Evolutionary conservation across 108 stramenopile genomes (phyloP).

Genomic region (Seminavis robusta): DNA sequence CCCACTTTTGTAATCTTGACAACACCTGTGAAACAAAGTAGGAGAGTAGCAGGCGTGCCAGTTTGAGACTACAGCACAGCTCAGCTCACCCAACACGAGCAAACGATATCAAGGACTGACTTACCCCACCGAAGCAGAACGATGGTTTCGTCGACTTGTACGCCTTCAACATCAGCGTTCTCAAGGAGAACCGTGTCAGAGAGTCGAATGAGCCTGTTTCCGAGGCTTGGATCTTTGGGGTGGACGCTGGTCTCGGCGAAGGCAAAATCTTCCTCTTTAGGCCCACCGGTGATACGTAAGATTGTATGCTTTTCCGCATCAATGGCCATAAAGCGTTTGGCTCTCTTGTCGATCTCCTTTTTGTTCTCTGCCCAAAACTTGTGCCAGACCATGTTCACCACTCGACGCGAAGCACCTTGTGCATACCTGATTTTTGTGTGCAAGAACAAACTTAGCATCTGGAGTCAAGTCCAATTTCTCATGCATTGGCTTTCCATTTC

Average conservation of each 20-base stretch:
- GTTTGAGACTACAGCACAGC: too few relatives aligned
- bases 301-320: constrained; percentile 56
- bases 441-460: too few relatives aligned
- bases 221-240: constrained; percentile 91
- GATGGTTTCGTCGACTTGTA: constrained; percentile 87
- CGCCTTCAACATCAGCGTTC: constrained; percentile 81
- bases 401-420: constrained; percentile 87
- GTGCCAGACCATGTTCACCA: constrained; percentile 98
- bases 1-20: constrained; percentile 83
- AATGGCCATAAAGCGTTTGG: constrained; percentile 96
- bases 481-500: too few relatives aligned
- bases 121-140: constrained; percentile 94
- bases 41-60: too few relatives aligned
- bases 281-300: constrained; percentile 74
- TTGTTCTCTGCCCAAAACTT: constrained; percentile 99
- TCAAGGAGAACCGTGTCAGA: constrained; percentile 78
- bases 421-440: too few relatives aligned
- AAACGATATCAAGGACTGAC: constrained; percentile 5
- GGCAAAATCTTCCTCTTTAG: constrained; percentile 27
- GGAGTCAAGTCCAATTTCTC: too few relatives aligned
- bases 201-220: constrained; percentile 76
- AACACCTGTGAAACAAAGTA: constrained; percentile 40
- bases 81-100: neutral
- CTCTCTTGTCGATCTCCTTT: constrained; percentile 88
- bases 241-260: constrained; percentile 71